phyloP scores from a whole-genome alignment of 192 early-diverging fungal genomes.

The Linderina pennispora region DNA sequence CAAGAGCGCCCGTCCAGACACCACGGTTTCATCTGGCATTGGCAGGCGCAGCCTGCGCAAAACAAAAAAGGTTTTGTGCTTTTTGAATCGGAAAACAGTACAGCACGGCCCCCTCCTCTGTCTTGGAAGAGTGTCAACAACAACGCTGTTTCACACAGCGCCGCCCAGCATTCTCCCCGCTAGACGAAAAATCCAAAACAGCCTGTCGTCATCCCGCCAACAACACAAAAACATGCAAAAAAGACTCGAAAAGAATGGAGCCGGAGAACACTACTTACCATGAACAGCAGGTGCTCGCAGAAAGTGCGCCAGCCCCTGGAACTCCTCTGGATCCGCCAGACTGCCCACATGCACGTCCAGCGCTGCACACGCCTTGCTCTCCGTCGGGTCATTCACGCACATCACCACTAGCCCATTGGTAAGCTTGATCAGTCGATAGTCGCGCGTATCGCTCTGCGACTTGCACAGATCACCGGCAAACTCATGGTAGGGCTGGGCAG shows the following conservation, averaged over 20 bases:
- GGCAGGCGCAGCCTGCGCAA: too few relatives aligned
- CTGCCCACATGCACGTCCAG: constrained; percentile 67
- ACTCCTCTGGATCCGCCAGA: constrained; percentile 58
- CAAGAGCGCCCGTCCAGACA: too few relatives aligned
- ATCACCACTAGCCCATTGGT: constrained; percentile 57
- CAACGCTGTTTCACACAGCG: too few relatives aligned
- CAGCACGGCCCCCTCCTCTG: too few relatives aligned
- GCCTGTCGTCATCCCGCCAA: too few relatives aligned
- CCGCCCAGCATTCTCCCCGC: too few relatives aligned
- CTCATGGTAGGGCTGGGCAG: constrained; percentile 15
- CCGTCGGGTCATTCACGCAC: constrained; percentile 50
- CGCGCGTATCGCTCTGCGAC: constrained; percentile 56
- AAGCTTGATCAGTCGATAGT: constrained; percentile 55
- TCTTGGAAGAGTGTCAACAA: too few relatives aligned
- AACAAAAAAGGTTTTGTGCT: too few relatives aligned
- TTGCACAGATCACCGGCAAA: constrained; percentile 44
- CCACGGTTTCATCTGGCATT: too few relatives aligned
- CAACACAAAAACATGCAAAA: too few relatives aligned
- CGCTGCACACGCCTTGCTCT: constrained; percentile 63
- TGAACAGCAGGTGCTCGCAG: constrained; percentile 74
- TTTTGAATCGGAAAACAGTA: too few relatives aligned
- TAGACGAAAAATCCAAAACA: too few relatives aligned
- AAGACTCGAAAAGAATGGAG: neutral
- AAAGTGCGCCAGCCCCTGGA: constrained; percentile 73
- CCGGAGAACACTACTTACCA: constrained; percentile 30